phyloP scores from a whole-genome alignment of 2,329 filamentous ascomycete genomes.

The Cucurbitaria berberidis region DNA sequence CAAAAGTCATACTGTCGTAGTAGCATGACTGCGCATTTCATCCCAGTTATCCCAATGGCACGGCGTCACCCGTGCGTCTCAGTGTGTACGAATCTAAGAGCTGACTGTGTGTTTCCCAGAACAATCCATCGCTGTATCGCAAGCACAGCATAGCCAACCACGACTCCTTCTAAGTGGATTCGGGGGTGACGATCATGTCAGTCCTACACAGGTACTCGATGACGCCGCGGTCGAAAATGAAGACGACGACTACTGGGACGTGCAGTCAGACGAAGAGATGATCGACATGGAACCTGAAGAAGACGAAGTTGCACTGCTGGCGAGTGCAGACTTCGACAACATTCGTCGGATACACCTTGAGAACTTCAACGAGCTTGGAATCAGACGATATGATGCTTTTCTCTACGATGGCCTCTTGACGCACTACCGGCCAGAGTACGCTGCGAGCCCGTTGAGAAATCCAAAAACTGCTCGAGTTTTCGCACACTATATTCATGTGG shows the following conservation, averaged over 20 bases:
- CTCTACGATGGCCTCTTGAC: slow-evolving; percentile 56
- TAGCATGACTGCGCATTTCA: background rate
- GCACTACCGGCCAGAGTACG: slow-evolving; percentile 54
- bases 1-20: background rate
- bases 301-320: slow-evolving; percentile 30
- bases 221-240: slow-evolving; percentile 52
- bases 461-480: slow-evolving; percentile 82
- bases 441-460: slow-evolving; percentile 74
- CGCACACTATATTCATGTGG: slow-evolving; percentile 85
- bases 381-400: slow-evolving; percentile 55
- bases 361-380: slow-evolving; percentile 43
- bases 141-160: slow-evolving; percentile 18
- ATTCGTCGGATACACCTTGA: slow-evolving; percentile 47
- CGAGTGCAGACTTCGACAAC: slow-evolving; percentile 43
- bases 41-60: background rate
- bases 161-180: slow-evolving; percentile 37
- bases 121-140: slow-evolving; percentile 23
- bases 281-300: slow-evolving; percentile 26
- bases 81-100: slow-evolving; percentile 10
- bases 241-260: slow-evolving; percentile 59
- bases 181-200: slow-evolving; percentile 49
- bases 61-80: background rate
- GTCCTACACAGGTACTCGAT: slow-evolving; percentile 45
- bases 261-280: slow-evolving; percentile 56
- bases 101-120: slow-evolving; percentile 37